Conservation (phyloP, 1,139 yeast species). For the Taphrina confusa region DNA sequence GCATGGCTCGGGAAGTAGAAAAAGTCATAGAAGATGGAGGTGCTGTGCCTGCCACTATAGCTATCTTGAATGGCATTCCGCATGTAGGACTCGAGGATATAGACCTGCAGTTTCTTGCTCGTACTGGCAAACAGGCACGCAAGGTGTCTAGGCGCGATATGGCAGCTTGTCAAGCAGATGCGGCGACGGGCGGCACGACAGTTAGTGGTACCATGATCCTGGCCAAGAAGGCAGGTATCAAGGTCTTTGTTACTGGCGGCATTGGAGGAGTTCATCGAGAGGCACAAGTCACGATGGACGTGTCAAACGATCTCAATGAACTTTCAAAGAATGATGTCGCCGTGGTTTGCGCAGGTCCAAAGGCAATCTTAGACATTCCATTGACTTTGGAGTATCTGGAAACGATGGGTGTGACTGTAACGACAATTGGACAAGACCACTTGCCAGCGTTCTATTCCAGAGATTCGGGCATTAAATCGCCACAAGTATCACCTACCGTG, state of each 20-base stretch:
- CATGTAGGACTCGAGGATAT: slow-evolving; percentile 59
- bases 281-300: slow-evolving; percentile 72
- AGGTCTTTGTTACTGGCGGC: slow-evolving; percentile 91
- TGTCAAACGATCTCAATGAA: slow-evolving; percentile 86
- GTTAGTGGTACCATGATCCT: slow-evolving; percentile 87
- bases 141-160: slow-evolving; percentile 83
- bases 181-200: slow-evolving; percentile 78
- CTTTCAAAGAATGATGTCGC: slow-evolving; percentile 79
- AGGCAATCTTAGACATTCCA: slow-evolving; percentile 76
- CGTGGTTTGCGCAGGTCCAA: slow-evolving; percentile 91
- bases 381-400: slow-evolving; percentile 83
- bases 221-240: slow-evolving; percentile 71
- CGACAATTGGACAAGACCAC: slow-evolving; percentile 50
- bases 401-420: slow-evolving; percentile 73
- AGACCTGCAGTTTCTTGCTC: slow-evolving; percentile 41
- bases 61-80: slow-evolving; percentile 71
- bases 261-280: slow-evolving; percentile 89
- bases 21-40: slow-evolving; percentile 60
- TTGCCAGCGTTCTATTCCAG: slow-evolving; percentile 85
- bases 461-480: slow-evolving; percentile 68
- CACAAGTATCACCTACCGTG: slow-evolving; percentile 8
- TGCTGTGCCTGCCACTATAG: slow-evolving; percentile 84
- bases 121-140: slow-evolving; percentile 41
- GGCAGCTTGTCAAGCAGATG: slow-evolving; percentile 66
- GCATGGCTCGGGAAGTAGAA: slow-evolving; percentile 74